A percentile compares a stretch with the other conserved stretches of the same genome.
Evolutionary conservation across 78 protist genomes (phyloP).

Genomic region (Trichosphaerium sp.): DNA sequence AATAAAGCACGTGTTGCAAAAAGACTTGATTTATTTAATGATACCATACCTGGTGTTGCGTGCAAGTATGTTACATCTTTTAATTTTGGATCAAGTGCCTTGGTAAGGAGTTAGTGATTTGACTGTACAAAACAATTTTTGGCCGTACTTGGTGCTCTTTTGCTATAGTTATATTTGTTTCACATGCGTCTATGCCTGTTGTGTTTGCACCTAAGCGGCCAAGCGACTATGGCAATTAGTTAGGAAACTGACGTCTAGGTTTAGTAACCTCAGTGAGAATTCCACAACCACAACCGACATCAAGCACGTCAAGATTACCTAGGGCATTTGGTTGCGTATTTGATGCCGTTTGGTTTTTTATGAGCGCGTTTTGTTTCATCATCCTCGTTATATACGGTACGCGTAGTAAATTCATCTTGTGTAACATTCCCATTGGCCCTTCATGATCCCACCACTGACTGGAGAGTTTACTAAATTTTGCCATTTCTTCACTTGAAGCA

Average conservation of each 20-base stretch:
- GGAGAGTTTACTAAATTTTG: slow-evolving; percentile 16
- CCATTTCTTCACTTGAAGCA: slow-evolving; percentile 29
- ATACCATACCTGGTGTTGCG: no score
- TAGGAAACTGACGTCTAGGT: neutral
- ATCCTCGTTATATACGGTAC: slow-evolving; percentile 19
- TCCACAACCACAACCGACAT: slow-evolving; percentile 47
- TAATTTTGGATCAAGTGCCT: no score
- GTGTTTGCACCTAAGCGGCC: slow-evolving; percentile 33
- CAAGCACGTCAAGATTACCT: slow-evolving; percentile 4
- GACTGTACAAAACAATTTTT: no score
- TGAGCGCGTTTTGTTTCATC: neutral
- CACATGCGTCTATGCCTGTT: slow-evolving; percentile 30
- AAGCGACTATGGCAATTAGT: neutral
- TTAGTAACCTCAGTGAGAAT: slow-evolving; percentile 9
- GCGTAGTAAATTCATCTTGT: slow-evolving; percentile 34
- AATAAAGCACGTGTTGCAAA: no score
- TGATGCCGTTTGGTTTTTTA: neutral
- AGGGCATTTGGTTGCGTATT: no score
- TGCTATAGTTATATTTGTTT: slow-evolving; percentile 20
- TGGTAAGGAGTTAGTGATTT: no score
- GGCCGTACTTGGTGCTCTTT: no score
- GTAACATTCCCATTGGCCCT: slow-evolving; percentile 34
- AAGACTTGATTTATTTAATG: no score
- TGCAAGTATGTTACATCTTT: no score
- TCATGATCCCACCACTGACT: slow-evolving; percentile 37